Percentiles rank a stretch among this genome's conserved stretches.
phyloP scores from a whole-genome alignment of 2,329 filamentous ascomycete species.

The Fusarium miscanthi region DNA sequence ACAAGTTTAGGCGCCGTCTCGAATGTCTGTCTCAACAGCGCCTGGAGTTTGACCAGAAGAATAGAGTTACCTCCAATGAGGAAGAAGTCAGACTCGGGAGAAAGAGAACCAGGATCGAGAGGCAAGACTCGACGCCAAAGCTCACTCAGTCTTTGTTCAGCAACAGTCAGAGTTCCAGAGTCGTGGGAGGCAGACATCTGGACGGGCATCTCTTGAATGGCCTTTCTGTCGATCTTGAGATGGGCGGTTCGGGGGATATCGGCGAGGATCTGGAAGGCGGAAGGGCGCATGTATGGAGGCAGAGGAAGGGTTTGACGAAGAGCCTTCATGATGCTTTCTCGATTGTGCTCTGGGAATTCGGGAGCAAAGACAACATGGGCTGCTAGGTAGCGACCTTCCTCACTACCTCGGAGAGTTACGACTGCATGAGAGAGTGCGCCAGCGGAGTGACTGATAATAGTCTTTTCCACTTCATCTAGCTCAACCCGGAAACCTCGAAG shows the following conservation, averaged over 20 bases:
- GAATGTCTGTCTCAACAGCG: background rate
- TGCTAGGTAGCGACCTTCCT: background rate
- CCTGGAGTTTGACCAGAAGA: background rate
- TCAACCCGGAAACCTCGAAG: background rate
- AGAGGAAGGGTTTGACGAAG: background rate
- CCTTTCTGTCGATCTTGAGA: conserved; percentile 1
- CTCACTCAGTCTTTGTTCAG: background rate
- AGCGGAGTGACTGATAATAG: background rate
- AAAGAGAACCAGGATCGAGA: background rate
- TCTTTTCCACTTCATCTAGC: background rate
- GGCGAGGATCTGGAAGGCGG: background rate
- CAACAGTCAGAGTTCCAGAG: background rate
- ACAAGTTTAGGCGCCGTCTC: background rate
- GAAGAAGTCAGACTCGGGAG: background rate
- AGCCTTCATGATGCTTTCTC: background rate
- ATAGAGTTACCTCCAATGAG: conserved; percentile 2
- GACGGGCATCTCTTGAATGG: background rate
- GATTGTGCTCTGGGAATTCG: background rate
- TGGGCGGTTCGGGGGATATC: background rate
- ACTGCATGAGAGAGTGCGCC: background rate
- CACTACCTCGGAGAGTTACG: background rate
- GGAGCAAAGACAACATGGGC: background rate
- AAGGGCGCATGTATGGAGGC: background rate
- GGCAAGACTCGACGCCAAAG: conserved; percentile 1
- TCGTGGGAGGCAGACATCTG: background rate